phyloP scores from a whole-genome alignment of 139 green algal species.

The Marvania coccoides region DNA sequence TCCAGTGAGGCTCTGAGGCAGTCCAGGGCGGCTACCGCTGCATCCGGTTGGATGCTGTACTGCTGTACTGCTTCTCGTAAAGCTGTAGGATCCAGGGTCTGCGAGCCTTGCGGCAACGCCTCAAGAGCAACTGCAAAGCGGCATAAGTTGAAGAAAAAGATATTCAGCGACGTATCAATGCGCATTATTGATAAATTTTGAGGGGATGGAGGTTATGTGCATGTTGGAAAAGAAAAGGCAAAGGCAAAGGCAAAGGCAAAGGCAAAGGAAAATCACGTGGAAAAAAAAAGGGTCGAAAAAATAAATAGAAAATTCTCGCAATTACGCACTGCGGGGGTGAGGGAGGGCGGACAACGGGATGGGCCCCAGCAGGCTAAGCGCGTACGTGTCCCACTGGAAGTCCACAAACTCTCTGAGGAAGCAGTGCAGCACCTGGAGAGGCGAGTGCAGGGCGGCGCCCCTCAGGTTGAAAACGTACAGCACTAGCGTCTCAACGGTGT shows the following conservation, averaged over 20 bases:
- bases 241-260: too few species aligned
- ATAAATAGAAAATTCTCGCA: neutral
- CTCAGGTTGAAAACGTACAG: slow-evolving; percentile 91
- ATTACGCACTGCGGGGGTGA: slow-evolving; percentile 18
- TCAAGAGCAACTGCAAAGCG: slow-evolving; percentile 19
- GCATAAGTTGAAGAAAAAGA: too few species aligned
- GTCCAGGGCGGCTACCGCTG: neutral
- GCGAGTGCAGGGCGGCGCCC: slow-evolving; percentile 37
- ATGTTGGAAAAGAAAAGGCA: too few species aligned
- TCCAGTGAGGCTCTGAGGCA: neutral
- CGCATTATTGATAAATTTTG: too few species aligned
- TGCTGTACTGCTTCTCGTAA: slow-evolving; percentile 26
- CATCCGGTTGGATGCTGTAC: slow-evolving; percentile 32
- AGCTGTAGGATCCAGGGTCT: slow-evolving; percentile 16
- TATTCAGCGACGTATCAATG: too few species aligned
- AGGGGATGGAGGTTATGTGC: too few species aligned
- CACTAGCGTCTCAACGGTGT: slow-evolving; percentile 92
- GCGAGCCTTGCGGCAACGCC: neutral
- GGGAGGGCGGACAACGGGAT: slow-evolving; percentile 42
- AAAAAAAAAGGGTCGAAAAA: too few species aligned
- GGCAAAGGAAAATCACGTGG: too few species aligned
- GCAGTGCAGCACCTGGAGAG: slow-evolving; percentile 78
- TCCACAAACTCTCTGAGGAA: slow-evolving; percentile 79
- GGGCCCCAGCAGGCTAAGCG: slow-evolving; percentile 71
- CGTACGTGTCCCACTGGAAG: slow-evolving; percentile 87